Evolutionary conservation across 106 monocot species (phyloP), one percentile per base, ranked within the genome.

Genomic region (Phalaenopsis aphrodite): DNA sequence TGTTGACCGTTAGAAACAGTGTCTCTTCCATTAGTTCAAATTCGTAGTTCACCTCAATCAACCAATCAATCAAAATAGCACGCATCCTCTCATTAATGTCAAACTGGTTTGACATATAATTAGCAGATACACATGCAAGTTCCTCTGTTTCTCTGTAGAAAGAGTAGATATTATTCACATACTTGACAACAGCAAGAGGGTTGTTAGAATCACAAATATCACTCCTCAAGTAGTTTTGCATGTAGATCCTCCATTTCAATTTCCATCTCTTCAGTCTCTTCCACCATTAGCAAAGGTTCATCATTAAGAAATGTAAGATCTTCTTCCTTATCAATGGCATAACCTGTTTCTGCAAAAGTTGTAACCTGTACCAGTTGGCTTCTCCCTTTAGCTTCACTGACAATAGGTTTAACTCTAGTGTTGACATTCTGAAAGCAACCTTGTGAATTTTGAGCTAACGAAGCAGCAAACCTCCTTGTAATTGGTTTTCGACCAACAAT

Each of bases 1-100:
- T 86, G 83, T 92, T 97, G 41, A 97, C 90, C 9, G 90, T 97
- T 58, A 97, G 82, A 74, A 84, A 97, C 58, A 97, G 85, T 5
- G 96, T 97, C 84, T 97, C 94, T 24, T 97, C 92, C 92, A 97
- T 87, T 3, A 97, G 84, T 67, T 97, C 96, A 78, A 97, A 97
- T 81, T 94, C 94, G 86, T 94, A 92, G 75, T 97, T 94, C 38
- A 97, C 96, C 92, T 98, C 97, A 36, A 98, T 98, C n/a, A 98
- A 84, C 97, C 97, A 98, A 78, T 98, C 94, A 42, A 98, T 94
- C 21, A 98, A 81, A 64, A 98, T 94, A 5, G 92, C 88, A 49
- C 97, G 69, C 97, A 98, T 98, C 79, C 87, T 94, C 21, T 89
- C 94, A 78, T 94, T 98, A 61, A 98, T 90, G 81, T 98, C 97